Evolutionary conservation across 805 yeast species (phyloP), one percentile per base, ranked within the genome.

Genomic region (Yarrowia bubula): DNA sequence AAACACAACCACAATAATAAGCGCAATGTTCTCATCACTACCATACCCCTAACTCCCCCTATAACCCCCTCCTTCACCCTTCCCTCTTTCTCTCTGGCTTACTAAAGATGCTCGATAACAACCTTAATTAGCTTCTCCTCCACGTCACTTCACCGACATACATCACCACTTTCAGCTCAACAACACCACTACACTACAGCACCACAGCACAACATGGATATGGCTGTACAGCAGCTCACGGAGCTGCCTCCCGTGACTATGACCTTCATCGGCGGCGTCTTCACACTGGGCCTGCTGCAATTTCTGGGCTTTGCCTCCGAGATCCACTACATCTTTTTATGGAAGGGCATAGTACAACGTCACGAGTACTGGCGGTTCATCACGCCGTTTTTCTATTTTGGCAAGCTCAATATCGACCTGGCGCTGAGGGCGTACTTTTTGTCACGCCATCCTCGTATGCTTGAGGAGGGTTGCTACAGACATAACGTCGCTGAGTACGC

Each of bases 381-480:
- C 6, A 77, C 82, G 14, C 72, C 80, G 2, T 75, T 81, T 60
- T 43, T 80, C 1, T 80, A 81, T 67, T 75, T 75, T 65, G 84
- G 84, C 1, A 71, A 73, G 22, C 72, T 84, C 13, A 75, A 79
- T 13, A 65, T 76, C 51, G 77, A 78, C 57, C 70, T 78, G 18
- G 48, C 75, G 6, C 66, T 79, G 17, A 72, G 74, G 46, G 65
- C 80, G 37, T 78, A 70, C 66, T 72, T 78, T 63, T 69, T 79
- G 46, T 70, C 79, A 44, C 74, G 77, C 42, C 76, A 79, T 68
- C 77, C 79, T 6, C 71, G 77, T 48, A 70, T 75, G 69, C 72
- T 81, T 17, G 84, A 81, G 68, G 73, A 71, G 38, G 69, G 77
- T 4, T 73, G 70, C 55, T 72, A 67, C 66, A 66, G 70, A 31